phyloP scores from a whole-genome alignment of 805 yeast genomes.

The Saccharomycopsis sp. region DNA sequence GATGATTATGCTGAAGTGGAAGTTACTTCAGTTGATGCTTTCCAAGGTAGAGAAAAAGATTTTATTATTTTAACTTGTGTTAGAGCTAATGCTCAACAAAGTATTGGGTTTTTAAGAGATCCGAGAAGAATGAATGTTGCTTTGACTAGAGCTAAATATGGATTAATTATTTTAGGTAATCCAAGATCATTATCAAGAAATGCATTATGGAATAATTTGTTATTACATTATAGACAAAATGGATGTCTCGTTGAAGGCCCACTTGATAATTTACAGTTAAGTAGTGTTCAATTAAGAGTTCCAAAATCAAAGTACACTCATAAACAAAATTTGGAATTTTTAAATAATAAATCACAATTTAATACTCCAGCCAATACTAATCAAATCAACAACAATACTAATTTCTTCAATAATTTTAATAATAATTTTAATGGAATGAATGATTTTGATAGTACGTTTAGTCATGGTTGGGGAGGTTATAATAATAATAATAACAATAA shows the following conservation, averaged over 20 bases:
- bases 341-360: neutral
- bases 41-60: conserved; percentile 70
- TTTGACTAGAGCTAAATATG: conserved; percentile 77
- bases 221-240: conserved; percentile 68
- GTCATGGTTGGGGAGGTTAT: no score
- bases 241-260: conserved; percentile 90
- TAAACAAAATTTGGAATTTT: neutral
- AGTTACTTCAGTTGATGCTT: conserved; percentile 79
- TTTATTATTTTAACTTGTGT: conserved; percentile 58
- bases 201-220: conserved; percentile 65
- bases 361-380: neutral
- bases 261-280: conserved; percentile 61
- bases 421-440: neutral
- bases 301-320: neutral
- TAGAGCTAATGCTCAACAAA: conserved; percentile 60
- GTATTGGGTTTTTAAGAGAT: conserved; percentile 76
- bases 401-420: neutral
- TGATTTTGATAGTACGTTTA: conserved; percentile 6
- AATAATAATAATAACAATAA: no score
- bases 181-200: conserved; percentile 67
- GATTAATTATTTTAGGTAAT: conserved; percentile 72
- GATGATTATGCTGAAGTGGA: conserved; percentile 64
- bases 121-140: conserved; percentile 86
- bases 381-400: neutral
- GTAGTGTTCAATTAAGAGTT: conserved; percentile 7